Conservation (phyloP, 768 basidiomycete species). For the Galerina marginata region DNA sequence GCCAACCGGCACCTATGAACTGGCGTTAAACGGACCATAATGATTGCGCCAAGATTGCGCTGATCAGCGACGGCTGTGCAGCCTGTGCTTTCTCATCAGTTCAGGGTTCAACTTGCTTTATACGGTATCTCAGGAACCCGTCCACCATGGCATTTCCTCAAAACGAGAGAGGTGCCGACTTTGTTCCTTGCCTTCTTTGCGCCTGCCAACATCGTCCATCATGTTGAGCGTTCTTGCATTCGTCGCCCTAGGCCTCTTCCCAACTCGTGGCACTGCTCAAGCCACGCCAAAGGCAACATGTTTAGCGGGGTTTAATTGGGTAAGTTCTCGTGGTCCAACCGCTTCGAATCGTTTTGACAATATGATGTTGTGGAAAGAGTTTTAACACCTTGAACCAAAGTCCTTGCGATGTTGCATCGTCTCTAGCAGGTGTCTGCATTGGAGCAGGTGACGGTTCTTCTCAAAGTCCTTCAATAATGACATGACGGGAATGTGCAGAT, state of each 20-base stretch:
- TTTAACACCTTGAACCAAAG: slow-evolving; percentile 44
- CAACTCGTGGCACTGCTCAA: slow-evolving; percentile 20
- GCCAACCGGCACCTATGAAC: too few relatives aligned
- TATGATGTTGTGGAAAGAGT: slow-evolving; percentile 30
- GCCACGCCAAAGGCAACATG: slow-evolving; percentile 24
- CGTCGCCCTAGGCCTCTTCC: slow-evolving; percentile 17
- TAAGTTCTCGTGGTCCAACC: slow-evolving; percentile 10
- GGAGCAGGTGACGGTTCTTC: slow-evolving; percentile 34
- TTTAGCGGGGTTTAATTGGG: slow-evolving; percentile 30
- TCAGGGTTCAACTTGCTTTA: neutral
- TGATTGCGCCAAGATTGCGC: too few relatives aligned
- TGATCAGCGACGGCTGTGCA: too few relatives aligned
- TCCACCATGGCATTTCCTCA: slow-evolving; percentile 3
- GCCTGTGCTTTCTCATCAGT: neutral
- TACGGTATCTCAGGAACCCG: slow-evolving; percentile 18
- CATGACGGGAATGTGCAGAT: slow-evolving; percentile 9
- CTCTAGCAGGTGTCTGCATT: slow-evolving; percentile 46
- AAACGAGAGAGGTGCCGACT: slow-evolving; percentile 14
- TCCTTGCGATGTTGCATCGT: slow-evolving; percentile 51
- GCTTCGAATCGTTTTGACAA: neutral
- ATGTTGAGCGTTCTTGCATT: slow-evolving; percentile 20
- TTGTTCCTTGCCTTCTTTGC: slow-evolving; percentile 4
- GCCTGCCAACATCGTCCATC: slow-evolving; percentile 8
- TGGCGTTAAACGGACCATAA: too few relatives aligned
- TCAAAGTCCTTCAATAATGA: neutral